Percentiles rank a stretch among this genome's conserved stretches.
phyloP scores from a whole-genome alignment of 2,329 filamentous ascomycete genomes.

The Apiospora rasikravindrae region DNA sequence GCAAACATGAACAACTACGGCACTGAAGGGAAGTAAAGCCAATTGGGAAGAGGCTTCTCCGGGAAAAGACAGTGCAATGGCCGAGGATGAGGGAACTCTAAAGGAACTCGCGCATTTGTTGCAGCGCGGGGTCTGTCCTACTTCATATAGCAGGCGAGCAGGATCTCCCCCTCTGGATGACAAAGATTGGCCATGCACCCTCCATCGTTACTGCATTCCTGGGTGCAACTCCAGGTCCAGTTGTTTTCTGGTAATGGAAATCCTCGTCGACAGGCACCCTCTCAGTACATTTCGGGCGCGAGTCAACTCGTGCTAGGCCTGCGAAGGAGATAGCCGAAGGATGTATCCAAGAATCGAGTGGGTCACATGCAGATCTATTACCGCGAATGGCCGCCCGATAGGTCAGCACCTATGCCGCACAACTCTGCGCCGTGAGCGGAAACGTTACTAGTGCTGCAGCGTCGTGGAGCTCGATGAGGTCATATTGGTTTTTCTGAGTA shows the following conservation, averaged over 20 bases:
- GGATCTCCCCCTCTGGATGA: not conserved
- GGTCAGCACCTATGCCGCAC: slow-evolving; percentile 12
- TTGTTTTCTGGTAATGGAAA: slow-evolving; percentile 15
- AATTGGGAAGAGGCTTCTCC: not conserved
- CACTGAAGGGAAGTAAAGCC: not conserved
- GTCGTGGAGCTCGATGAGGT: slow-evolving; percentile 10
- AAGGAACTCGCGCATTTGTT: not conserved
- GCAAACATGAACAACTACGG: not conserved
- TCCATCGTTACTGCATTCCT: not conserved
- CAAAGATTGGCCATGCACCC: not conserved
- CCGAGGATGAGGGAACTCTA: slow-evolving; percentile 10
- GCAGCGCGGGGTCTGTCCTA: slow-evolving; percentile 15
- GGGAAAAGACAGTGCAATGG: slow-evolving; percentile 1
- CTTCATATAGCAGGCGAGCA: not conserved
- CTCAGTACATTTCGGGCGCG: not conserved
- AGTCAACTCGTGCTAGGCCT: not conserved
- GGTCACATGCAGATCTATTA: slow-evolving; percentile 14
- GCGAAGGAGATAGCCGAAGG: slow-evolving; percentile 17
- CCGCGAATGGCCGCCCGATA: not conserved
- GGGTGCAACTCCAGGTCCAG: not conserved
- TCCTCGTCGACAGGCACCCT: not conserved
- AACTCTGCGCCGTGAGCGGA: slow-evolving; percentile 9
- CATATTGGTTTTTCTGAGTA: slow-evolving; percentile 7
- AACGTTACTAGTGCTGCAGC: slow-evolving; percentile 14
- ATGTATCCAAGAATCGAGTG: slow-evolving; percentile 14